A percentile compares a stretch with the other conserved stretches of the same genome.
phyloP scores from a whole-genome alignment of 345 rosid species.

The Pistacia vera region DNA sequence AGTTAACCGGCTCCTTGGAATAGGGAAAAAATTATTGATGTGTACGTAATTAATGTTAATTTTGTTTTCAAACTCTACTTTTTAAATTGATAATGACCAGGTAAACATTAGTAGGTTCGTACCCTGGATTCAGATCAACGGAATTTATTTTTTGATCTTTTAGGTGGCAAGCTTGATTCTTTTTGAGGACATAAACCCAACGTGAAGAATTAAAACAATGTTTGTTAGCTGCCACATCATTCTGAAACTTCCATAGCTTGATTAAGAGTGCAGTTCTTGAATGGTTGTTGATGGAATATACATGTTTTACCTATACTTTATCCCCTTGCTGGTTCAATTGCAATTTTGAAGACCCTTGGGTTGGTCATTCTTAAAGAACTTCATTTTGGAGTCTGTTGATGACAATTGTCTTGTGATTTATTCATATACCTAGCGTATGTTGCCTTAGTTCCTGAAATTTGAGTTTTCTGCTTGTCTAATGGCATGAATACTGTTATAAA shows the following conservation, averaged over 20 bases:
- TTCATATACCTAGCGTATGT: neutral
- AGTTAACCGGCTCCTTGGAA: neutral
- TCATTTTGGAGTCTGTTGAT: neutral
- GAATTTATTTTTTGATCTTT: no score
- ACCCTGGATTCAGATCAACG: no score
- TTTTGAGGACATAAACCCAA: neutral
- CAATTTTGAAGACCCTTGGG: neutral
- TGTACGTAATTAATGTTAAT: neutral
- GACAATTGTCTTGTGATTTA: neutral
- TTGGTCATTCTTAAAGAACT: neutral
- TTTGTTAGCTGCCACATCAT: neutral
- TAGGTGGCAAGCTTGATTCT: neutral
- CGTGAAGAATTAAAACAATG: neutral
- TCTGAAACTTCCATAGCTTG: neutral
- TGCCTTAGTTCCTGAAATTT: neutral
- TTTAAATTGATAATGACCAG: no score
- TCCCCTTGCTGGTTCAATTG: neutral
- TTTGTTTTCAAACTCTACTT: neutral
- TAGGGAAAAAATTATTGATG: neutral
- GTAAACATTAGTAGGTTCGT: no score
- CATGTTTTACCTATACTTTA: neutral
- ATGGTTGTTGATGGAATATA: neutral
- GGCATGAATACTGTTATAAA: neutral
- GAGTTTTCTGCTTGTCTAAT: neutral
- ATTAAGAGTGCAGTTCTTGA: neutral